Percentiles rank a stretch among this genome's conserved stretches.
phyloP scores from a whole-genome alignment of 2,329 filamentous ascomycete genomes.

The Atkinsonella texensis region DNA sequence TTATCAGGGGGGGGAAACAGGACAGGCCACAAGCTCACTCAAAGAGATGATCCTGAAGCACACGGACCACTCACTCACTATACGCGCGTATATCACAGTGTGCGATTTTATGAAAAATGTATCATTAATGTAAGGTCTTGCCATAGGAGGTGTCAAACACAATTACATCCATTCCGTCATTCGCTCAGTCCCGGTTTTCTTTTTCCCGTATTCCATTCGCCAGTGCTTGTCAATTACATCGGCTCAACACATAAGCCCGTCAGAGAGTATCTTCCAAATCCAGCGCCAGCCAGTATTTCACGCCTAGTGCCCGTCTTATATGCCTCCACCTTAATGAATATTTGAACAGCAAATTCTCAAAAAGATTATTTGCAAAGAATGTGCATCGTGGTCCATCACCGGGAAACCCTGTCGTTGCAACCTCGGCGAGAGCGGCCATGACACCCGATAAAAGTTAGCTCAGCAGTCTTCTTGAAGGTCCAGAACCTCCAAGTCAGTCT shows the following conservation, averaged over 20 bases:
- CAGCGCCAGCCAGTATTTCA: neutral
- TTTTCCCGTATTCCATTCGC: neutral
- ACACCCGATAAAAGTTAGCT: neutral
- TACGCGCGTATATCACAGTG: neutral
- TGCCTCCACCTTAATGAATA: neutral
- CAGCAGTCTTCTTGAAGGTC: slow-evolving; percentile 35
- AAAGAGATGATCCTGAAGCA: slow-evolving; percentile 8
- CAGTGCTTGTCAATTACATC: neutral
- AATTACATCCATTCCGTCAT: slow-evolving; percentile 1
- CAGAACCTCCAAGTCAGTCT: slow-evolving; percentile 58
- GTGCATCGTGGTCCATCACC: neutral
- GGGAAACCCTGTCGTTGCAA: neutral
- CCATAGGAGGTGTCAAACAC: slow-evolving; percentile 8
- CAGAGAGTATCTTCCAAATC: neutral
- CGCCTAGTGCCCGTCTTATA: neutral
- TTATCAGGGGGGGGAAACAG: neutral
- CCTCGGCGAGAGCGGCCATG: neutral
- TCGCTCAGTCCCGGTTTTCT: neutral
- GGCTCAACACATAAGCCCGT: neutral
- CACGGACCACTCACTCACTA: neutral
- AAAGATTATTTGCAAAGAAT: neutral
- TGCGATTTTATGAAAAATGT: slow-evolving; percentile 10
- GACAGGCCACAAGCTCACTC: slow-evolving; percentile 1
- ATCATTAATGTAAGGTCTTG: slow-evolving; percentile 18
- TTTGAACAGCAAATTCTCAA: neutral